A percentile compares a stretch with the other conserved stretches of the same genome.
Conservation (phyloP, 257 asterid species). For the Rhazya stricta region DNA sequence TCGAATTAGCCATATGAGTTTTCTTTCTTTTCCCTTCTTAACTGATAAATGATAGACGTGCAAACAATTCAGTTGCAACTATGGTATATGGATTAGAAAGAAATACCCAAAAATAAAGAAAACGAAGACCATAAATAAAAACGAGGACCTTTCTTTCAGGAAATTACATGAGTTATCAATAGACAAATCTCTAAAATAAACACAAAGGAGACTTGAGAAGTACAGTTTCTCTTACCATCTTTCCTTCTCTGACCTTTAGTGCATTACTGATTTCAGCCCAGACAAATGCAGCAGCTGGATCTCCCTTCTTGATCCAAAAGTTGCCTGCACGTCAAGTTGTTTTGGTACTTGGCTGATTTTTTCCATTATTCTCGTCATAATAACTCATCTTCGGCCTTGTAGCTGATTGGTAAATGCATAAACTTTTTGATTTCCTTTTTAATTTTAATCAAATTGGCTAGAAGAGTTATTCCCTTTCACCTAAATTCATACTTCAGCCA, state of each 20-base stretch:
- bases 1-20: background rate
- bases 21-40: background rate
- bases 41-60: background rate
- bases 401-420: no score
- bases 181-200: background rate
- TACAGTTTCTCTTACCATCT: slow-evolving; percentile 11
- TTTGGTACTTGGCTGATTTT: no score
- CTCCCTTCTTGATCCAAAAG: background rate
- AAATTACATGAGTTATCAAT: background rate
- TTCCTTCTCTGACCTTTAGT: background rate
- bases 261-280: slow-evolving; percentile 1
- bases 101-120: no score
- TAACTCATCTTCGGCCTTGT: no score
- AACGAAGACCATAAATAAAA: no score
- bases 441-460: no score
- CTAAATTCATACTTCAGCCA: no score
- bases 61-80: background rate
- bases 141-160: background rate
- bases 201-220: background rate
- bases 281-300: background rate
- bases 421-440: no score
- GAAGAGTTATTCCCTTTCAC: no score
- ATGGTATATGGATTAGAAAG: background rate
- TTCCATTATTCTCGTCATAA: no score
- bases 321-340: background rate